phyloP scores from a whole-genome alignment of 306 rosid genomes.

The Glycine soja region DNA sequence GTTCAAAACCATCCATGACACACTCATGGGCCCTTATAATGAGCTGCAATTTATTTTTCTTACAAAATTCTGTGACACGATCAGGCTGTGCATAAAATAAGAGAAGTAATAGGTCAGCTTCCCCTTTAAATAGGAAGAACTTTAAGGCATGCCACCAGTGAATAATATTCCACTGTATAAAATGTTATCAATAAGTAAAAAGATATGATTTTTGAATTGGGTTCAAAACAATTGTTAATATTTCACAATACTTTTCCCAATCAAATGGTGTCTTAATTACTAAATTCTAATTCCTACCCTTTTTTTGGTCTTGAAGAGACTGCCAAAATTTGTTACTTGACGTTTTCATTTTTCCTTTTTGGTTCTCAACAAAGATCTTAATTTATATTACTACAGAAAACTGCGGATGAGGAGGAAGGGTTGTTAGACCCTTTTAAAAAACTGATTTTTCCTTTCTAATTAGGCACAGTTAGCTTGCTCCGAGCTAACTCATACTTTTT shows the following conservation, averaged over 20 bases:
- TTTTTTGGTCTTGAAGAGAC: constrained; percentile 23
- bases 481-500: neutral
- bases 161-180: neutral
- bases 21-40: constrained; percentile 99
- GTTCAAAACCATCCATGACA: constrained; percentile 99
- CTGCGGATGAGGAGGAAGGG: neutral
- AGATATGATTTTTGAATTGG: neutral
- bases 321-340: neutral
- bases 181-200: neutral
- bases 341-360: neutral
- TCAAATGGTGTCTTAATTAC: constrained; percentile 14
- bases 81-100: constrained; percentile 89
- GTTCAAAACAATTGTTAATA: neutral
- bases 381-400: neutral
- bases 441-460: neutral
- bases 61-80: constrained; percentile 94
- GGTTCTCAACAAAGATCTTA: neutral
- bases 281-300: neutral
- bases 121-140: constrained; percentile 23
- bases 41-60: constrained; percentile 95
- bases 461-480: too few species aligned
- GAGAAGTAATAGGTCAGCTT: constrained; percentile 34
- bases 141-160: constrained; percentile 13
- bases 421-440: constrained; percentile 4
- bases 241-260: neutral